Base-by-base conservation (phyloP, 176 grass and related monocot species). In the Dendrocalamus sinicus region DNA sequence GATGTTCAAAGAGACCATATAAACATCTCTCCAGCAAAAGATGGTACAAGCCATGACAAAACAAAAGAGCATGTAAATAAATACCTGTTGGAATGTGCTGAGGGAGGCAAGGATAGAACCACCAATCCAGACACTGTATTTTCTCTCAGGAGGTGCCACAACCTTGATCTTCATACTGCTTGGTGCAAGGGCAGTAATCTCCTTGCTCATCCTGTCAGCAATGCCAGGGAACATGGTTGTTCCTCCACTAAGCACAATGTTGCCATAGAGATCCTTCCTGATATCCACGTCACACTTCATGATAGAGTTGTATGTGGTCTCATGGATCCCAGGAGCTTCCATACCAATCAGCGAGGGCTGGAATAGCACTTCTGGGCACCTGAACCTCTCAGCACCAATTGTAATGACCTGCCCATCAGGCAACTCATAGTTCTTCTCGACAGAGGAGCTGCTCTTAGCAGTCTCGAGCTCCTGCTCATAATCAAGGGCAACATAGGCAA, bases 241-340 rank as follows among this genome's bases (percentile, higher is more conserved):
- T 43, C 86, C 86, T 78, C 86, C 86, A 72, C 86, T 88, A 32
- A 88, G 73, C 47, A 88, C 88, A 41, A 89, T 89, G 76, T 89
- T 89, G 60, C 85, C 85, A 20, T 87, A 87, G 1, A 87, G 85
- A 43, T 88, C 86, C 73, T 88, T 88, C 86, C 86, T 88, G 44
- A 88, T 83, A 61, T 88, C 86, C 44, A 83, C 83, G 20, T 89
- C 87, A 23, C 87, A 89, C 47, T 89, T 89, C 87, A 89, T 84
- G 67, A 89, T 85, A 55, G 87, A 89, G 87, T 89, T 89, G 69
- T 89, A 89, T 4, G 87, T 89, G 76, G 87, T 89, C 87, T 89
- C 87, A 1, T 89, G 87, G 58, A 89, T 89, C 20, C 87, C 87
- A 32, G 81, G 87, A 68, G 87, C 81, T 74, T 89, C 87, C 81